A percentile compares a stretch with the other conserved stretches of the same genome.
Conservation (phyloP, 2,329 filamentous ascomycete genomes). For the Trichoderma brevicompactum region DNA sequence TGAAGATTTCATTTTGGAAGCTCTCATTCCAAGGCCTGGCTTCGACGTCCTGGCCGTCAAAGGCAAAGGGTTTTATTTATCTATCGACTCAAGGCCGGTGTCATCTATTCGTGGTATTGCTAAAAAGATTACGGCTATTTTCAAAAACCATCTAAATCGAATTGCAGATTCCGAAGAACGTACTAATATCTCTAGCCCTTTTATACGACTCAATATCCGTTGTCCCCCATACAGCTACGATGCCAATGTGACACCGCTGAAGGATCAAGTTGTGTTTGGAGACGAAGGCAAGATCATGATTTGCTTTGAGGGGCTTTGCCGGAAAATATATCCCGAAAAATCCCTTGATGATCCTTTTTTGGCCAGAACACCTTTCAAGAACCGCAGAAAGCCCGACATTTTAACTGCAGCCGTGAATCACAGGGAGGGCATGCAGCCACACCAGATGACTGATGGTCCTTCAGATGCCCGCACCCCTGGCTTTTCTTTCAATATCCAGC, state of each 20-base stretch:
- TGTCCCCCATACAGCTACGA: constrained; percentile 70
- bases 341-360: neutral
- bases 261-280: constrained; percentile 72
- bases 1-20: constrained; percentile 52
- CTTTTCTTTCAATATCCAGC: neutral
- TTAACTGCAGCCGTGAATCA: neutral
- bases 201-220: constrained; percentile 65
- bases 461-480: neutral
- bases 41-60: constrained; percentile 51
- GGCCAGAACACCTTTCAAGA: neutral
- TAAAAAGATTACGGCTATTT: constrained; percentile 61
- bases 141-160: constrained; percentile 54
- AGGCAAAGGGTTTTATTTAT: constrained; percentile 62
- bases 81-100: constrained; percentile 70
- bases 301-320: constrained; percentile 53
- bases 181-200: constrained; percentile 54
- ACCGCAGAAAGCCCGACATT: neutral
- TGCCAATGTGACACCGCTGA: constrained; percentile 70
- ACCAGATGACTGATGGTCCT: neutral
- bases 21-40: constrained; percentile 59
- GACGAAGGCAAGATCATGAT: constrained; percentile 53
- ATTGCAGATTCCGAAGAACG: constrained; percentile 33
- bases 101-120: constrained; percentile 57
- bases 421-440: neutral
- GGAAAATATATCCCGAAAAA: constrained; percentile 43